Conservation (phyloP, 257 asterid genomes). For the Fraxinus pennsylvanica region DNA sequence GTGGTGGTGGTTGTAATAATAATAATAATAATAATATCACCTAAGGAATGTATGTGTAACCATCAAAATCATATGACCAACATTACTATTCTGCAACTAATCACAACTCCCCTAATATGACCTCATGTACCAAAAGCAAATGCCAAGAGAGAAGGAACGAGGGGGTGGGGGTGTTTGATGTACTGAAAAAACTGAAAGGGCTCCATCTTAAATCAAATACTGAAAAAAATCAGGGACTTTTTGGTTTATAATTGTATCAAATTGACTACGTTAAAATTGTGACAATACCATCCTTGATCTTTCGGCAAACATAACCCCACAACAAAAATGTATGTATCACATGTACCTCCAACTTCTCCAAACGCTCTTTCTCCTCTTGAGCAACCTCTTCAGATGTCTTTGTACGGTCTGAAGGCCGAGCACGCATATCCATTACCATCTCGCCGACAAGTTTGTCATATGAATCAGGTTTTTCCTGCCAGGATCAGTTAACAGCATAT, state of each 20-base stretch:
- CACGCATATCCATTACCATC: constrained; percentile 81
- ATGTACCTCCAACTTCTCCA: constrained; percentile 82
- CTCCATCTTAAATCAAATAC: neutral
- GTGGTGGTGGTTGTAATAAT: too few species aligned
- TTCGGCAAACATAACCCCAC: neutral
- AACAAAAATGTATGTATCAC: neutral
- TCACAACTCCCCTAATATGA: neutral
- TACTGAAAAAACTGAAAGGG: neutral
- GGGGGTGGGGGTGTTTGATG: neutral
- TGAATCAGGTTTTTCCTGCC: constrained; percentile 76
- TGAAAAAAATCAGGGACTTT: neutral
- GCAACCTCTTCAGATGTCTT: constrained; percentile 93
- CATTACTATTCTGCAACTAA: neutral
- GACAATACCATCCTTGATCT: neutral
- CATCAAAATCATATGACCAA: constrained; percentile 1
- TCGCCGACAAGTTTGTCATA: constrained; percentile 75
- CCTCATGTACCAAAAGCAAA: neutral
- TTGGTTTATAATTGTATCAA: neutral
- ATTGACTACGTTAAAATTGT: neutral
- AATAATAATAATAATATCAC: neutral
- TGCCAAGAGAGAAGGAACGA: neutral
- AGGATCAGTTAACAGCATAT: constrained; percentile 18
- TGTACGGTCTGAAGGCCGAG: constrained; percentile 88
- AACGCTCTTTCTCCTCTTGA: constrained; percentile 92
- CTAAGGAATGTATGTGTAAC: neutral